Evolutionary conservation across 2,329 filamentous ascomycete genomes (phyloP).

Genomic region (Alternaria infectoria): DNA sequence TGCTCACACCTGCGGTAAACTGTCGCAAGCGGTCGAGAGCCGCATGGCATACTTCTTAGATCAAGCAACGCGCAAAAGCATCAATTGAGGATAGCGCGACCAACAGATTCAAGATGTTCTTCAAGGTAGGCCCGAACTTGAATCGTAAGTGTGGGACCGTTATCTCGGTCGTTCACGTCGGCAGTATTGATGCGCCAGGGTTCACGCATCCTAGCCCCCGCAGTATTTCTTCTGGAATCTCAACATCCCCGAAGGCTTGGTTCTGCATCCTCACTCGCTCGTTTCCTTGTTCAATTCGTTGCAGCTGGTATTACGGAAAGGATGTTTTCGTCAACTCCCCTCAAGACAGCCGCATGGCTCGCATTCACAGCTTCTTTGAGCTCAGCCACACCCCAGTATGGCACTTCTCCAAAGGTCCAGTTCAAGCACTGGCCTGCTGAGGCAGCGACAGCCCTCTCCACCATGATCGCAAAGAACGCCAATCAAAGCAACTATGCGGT

Average conservation of each 20-base stretch:
- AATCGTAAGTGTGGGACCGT: constrained; percentile 5
- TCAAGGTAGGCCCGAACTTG: constrained; percentile 8
- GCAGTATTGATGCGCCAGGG: constrained; percentile 8
- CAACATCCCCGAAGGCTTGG: background rate
- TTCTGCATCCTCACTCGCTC: constrained; percentile 1
- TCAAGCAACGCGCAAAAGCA: constrained; percentile 4
- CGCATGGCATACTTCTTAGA: background rate
- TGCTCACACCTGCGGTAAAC: background rate
- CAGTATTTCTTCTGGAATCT: background rate
- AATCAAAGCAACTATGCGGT: constrained; percentile 41
- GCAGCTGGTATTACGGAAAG: background rate
- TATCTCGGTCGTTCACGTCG: constrained; percentile 18
- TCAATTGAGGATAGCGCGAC: constrained; percentile 1
- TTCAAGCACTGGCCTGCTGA: constrained; percentile 36
- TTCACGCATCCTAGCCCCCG: background rate
- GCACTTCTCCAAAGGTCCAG: constrained; percentile 21
- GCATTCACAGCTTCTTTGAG: constrained; percentile 9
- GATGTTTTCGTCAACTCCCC: constrained; percentile 7
- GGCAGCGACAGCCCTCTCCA: constrained; percentile 32
- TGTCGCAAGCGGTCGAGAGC: background rate
- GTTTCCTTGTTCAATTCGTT: background rate
- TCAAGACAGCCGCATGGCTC: constrained; percentile 31
- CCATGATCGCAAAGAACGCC: constrained; percentile 38
- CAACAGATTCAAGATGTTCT: constrained; percentile 3
- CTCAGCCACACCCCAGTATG: constrained; percentile 22